Evolutionary conservation across 495 filamentous ascomycete genomes (phyloP).

Genomic region (Choiromyces venosus): DNA sequence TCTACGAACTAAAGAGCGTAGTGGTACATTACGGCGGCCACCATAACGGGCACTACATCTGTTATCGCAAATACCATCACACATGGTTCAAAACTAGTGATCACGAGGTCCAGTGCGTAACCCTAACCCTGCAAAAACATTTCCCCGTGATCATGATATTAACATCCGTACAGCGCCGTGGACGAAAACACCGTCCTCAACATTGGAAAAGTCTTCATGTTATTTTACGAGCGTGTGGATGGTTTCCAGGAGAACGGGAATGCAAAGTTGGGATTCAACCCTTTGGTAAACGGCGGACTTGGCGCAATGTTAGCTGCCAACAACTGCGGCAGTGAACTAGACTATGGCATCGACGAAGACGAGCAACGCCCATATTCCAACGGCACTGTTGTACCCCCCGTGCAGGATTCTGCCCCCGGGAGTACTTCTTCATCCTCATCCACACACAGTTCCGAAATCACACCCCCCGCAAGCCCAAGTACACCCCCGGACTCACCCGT

Average conservation of each 20-base stretch:
- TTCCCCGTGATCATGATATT: neutral
- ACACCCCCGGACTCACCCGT: neutral
- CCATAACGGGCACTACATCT: slow-evolving; percentile 93
- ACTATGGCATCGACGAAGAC: neutral
- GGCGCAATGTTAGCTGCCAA: neutral
- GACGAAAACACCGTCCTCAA: slow-evolving; percentile 63
- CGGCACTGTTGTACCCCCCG: neutral
- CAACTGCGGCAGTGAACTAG: neutral
- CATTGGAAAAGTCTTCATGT: slow-evolving; percentile 88
- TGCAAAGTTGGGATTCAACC: neutral
- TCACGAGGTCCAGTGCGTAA: slow-evolving; percentile 68
- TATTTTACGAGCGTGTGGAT: slow-evolving; percentile 72
- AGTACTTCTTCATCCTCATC: neutral
- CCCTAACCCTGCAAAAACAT: neutral
- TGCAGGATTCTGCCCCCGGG: neutral
- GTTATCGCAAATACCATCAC: slow-evolving; percentile 65
- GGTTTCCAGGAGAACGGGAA: too few relatives aligned
- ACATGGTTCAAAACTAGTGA: slow-evolving; percentile 37
- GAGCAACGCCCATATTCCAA: neutral
- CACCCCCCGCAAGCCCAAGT: neutral
- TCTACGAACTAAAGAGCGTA: slow-evolving; percentile 76
- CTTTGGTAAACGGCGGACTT: neutral
- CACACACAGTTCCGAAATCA: neutral
- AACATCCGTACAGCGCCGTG: slow-evolving; percentile 19
- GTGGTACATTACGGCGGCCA: slow-evolving; percentile 85